Evolutionary conservation across 176 grass and related monocot species (phyloP).

Genomic region (Paspalum vaginatum): DNA sequence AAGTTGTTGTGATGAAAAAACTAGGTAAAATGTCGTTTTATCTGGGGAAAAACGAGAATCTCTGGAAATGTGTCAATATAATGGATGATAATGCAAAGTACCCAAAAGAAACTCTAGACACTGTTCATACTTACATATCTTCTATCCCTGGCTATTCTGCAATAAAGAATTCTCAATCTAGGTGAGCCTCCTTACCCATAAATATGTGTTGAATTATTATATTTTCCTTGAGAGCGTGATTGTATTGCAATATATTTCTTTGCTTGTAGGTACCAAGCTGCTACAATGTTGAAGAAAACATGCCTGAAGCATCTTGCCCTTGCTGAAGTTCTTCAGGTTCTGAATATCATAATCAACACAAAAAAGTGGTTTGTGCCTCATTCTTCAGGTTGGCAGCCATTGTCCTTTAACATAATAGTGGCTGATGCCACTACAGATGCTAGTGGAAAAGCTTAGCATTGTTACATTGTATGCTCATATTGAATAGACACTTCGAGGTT

Average conservation of each 20-base stretch:
- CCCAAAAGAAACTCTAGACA: slow-evolving; percentile 59
- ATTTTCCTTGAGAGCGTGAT: slow-evolving; percentile 27
- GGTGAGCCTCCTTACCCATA: slow-evolving; percentile 44
- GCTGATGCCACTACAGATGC: slow-evolving; percentile 41
- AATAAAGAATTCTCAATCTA: slow-evolving; percentile 68
- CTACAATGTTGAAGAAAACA: slow-evolving; percentile 66
- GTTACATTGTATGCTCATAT: slow-evolving; percentile 3
- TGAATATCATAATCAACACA: slow-evolving; percentile 59
- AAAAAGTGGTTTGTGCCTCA: slow-evolving; percentile 89
- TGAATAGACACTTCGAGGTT: slow-evolving; percentile 6
- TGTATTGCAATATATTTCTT: slow-evolving; percentile 20
- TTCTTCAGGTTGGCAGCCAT: slow-evolving; percentile 80
- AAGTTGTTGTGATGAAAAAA: slow-evolving; percentile 61
- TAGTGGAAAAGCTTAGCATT: slow-evolving; percentile 45
- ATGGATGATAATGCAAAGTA: slow-evolving; percentile 67
- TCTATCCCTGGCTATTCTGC: slow-evolving; percentile 45
- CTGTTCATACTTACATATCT: slow-evolving; percentile 67
- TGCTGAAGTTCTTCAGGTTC: slow-evolving; percentile 87
- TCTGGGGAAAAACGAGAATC: slow-evolving; percentile 59
- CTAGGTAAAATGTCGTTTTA: slow-evolving; percentile 66
- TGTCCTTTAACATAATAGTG: slow-evolving; percentile 61
- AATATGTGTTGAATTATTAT: slow-evolving; percentile 27
- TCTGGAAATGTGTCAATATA: slow-evolving; percentile 93
- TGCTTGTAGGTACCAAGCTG: slow-evolving; percentile 81
- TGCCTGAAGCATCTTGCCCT: slow-evolving; percentile 72